phyloP scores from a whole-genome alignment of 2,329 filamentous ascomycete genomes.

The Fonsecaea erecta region DNA sequence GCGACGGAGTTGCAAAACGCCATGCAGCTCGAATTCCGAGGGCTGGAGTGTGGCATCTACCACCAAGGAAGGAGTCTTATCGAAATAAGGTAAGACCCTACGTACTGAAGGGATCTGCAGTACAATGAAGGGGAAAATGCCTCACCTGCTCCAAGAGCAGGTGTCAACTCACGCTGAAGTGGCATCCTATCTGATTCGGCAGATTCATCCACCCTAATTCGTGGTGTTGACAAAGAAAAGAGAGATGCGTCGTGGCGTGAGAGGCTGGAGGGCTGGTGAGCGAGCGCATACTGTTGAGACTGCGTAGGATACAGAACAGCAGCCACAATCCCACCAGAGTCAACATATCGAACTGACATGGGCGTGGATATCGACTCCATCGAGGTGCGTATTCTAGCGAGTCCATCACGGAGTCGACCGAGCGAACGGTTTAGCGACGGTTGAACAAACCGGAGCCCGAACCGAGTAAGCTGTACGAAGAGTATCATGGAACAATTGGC shows the following conservation, averaged over 20 bases:
- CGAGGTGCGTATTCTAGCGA: constrained; percentile 5
- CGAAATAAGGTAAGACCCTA: neutral
- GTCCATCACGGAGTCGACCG: constrained; percentile 4
- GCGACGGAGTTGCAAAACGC: neutral
- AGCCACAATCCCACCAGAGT: constrained; percentile 7
- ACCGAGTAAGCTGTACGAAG: neutral
- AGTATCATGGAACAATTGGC: neutral
- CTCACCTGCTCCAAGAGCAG: neutral
- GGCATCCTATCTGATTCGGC: neutral
- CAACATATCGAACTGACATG: neutral
- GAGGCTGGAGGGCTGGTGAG: neutral
- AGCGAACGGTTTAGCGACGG: neutral
- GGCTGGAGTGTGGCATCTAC: neutral
- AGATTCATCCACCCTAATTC: neutral
- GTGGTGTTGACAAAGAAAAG: neutral
- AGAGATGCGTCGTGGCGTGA: neutral
- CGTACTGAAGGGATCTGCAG: neutral
- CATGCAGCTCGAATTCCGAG: neutral
- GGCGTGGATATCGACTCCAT: constrained; percentile 7
- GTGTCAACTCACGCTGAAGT: neutral
- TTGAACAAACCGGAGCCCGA: constrained; percentile 1
- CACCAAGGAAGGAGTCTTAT: neutral
- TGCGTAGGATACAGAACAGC: constrained; percentile 28
- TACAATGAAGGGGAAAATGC: neutral
- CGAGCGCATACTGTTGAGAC: constrained; percentile 17